These are phyloP conservation scores for Backusella macrospora DNA, from an alignment of 192 early-diverging fungal genomes.

Conservation along the genomic window DNA sequence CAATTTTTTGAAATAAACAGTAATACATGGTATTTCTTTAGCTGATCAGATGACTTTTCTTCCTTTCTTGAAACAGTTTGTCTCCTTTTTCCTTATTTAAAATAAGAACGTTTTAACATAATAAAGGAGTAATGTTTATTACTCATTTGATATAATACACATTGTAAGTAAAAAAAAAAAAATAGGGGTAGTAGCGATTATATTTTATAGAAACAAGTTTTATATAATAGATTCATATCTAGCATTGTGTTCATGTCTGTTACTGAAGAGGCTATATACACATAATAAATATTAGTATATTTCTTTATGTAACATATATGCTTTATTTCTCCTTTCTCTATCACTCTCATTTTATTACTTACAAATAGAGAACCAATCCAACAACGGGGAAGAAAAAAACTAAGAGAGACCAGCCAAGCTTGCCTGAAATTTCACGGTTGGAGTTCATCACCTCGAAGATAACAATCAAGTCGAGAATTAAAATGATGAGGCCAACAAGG, in stretches of 20 bases:
- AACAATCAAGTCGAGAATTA: constrained; percentile 61
- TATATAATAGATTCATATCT: constrained; percentile 19
- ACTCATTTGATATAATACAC: no score
- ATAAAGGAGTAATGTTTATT: no score
- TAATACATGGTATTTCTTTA: no score
- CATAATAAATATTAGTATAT: neutral
- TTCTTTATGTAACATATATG: neutral
- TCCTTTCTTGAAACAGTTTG: no score
- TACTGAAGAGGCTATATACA: neutral
- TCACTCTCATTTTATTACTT: constrained; percentile 34
- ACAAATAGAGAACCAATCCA: constrained; percentile 63
- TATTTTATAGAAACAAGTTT: neutral
- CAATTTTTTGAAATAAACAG: no score
- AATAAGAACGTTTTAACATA: no score
- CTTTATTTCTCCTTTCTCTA: neutral
- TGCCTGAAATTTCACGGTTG: constrained; percentile 44
- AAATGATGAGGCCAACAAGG: constrained; percentile 42
- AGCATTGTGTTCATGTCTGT: constrained; percentile 26
- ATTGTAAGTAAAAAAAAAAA: neutral
- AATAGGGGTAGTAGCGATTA: neutral
- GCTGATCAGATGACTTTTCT: no score
- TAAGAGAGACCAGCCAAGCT: constrained; percentile 59
- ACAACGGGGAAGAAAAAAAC: constrained; percentile 65
- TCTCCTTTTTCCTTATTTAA: no score
- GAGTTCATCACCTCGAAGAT: constrained; percentile 61